A percentile compares a stretch with the other conserved stretches of the same genome.
Evolutionary conservation across 768 basidiomycete genomes (phyloP).

Genomic region (Boletus subcaerulescens): DNA sequence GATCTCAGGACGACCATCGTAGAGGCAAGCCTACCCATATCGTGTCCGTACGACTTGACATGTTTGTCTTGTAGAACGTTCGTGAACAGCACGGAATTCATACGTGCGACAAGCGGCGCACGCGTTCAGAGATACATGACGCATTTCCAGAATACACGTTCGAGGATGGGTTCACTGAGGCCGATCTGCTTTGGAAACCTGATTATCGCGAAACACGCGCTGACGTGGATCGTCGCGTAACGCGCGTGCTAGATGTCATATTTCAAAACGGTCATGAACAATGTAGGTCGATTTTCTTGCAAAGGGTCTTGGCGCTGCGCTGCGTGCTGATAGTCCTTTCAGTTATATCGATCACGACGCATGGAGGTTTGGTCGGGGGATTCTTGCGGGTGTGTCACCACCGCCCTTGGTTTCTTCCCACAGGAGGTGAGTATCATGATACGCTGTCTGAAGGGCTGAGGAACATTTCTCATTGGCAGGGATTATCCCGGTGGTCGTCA

Average conservation of each 20-base stretch:
- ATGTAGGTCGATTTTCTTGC: not conserved
- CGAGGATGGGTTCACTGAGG: conserved; percentile 55
- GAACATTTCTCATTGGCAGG: not conserved
- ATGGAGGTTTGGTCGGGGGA: conserved; percentile 59
- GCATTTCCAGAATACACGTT: conserved; percentile 47
- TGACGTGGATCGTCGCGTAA: conserved; percentile 1
- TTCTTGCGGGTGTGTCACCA: conserved; percentile 50
- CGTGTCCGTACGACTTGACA: not conserved
- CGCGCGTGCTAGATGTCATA: not conserved
- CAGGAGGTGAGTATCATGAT: conserved; percentile 49
- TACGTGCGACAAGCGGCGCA: conserved; percentile 65
- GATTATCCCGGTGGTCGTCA: conserved; percentile 1
- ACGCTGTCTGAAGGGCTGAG: not conserved
- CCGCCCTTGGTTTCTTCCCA: conserved; percentile 44
- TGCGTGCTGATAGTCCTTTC: not conserved
- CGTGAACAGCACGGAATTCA: conserved; percentile 63
- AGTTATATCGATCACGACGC: conserved; percentile 68
- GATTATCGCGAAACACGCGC: conserved; percentile 5
- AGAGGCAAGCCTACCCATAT: conserved; percentile 41
- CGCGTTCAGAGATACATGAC: conserved; percentile 37
- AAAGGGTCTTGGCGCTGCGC: not conserved
- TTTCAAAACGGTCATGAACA: not conserved
- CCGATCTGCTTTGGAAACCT: conserved; percentile 53
- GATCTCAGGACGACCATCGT: conserved; percentile 38
- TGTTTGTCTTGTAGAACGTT: conserved; percentile 43